Percentiles rank a stretch among this genome's conserved stretches.
phyloP scores from a whole-genome alignment of 768 basidiomycete species.

The Mycena pura region DNA sequence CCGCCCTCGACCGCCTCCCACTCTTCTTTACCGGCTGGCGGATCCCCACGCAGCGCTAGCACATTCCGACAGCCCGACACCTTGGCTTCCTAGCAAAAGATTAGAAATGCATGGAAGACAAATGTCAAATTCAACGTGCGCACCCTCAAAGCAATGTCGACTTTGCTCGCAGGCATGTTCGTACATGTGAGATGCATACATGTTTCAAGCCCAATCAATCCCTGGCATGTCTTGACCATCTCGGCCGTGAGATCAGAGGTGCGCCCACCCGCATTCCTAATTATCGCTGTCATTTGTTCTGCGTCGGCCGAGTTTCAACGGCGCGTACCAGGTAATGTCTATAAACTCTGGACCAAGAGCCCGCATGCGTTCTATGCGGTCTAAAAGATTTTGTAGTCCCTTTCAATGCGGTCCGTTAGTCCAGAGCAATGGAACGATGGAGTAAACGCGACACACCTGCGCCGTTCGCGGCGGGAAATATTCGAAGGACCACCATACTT shows the following conservation, averaged over 20 bases:
- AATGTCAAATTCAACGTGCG: constrained; percentile 38
- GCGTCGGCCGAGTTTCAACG: constrained; percentile 5
- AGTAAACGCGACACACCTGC: constrained; percentile 60
- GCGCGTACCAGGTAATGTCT: constrained; percentile 89
- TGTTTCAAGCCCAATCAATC: constrained; percentile 91
- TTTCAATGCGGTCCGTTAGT: constrained; percentile 36
- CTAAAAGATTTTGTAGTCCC: constrained; percentile 94
- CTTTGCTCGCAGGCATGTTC: constrained; percentile 96
- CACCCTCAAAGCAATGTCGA: constrained; percentile 89
- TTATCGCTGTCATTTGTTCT: constrained; percentile 4
- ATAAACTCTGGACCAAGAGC: constrained; percentile 95
- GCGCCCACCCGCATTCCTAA: constrained; percentile 95
- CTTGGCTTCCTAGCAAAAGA: constrained; percentile 76
- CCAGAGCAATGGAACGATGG: neutral
- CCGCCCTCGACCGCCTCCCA: constrained; percentile 95
- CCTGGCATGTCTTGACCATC: constrained; percentile 93
- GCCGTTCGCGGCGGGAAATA: constrained; percentile 97
- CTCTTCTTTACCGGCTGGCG: constrained; percentile 84
- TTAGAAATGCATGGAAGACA: constrained; percentile 8
- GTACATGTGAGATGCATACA: constrained; percentile 99
- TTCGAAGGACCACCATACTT: constrained; percentile 98
- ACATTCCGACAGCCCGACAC: constrained; percentile 89
- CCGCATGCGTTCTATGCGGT: constrained; percentile 99
- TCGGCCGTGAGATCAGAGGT: constrained; percentile 94
- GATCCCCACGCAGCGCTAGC: constrained; percentile 92